phyloP scores from a whole-genome alignment of 805 yeast genomes.

The Ogataea henricii region DNA sequence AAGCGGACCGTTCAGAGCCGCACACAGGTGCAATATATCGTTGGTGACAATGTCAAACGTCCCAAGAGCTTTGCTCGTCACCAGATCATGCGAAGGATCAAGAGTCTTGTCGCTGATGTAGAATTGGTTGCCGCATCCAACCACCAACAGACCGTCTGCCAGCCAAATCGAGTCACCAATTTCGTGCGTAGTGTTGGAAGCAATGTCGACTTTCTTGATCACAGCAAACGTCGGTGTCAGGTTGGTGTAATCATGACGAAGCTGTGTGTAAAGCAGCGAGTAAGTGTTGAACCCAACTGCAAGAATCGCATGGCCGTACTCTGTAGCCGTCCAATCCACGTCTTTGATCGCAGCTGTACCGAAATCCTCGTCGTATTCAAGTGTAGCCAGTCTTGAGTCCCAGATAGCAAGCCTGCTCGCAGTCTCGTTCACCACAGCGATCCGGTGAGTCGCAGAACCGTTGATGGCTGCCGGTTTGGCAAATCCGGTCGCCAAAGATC shows the following conservation, averaged over 20 bases:
- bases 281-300: slow-evolving; percentile 74
- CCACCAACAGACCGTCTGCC: slow-evolving; percentile 71
- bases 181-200: slow-evolving; percentile 69
- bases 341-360: slow-evolving; percentile 51
- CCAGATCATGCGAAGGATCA: slow-evolving; percentile 50
- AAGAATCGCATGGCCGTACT: slow-evolving; percentile 65
- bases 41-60: slow-evolving; percentile 55
- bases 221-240: slow-evolving; percentile 74
- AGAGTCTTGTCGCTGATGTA: slow-evolving; percentile 75
- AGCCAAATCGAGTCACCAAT: slow-evolving; percentile 93
- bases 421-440: slow-evolving; percentile 67
- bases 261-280: slow-evolving; percentile 73
- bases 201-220: slow-evolving; percentile 70
- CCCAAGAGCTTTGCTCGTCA: slow-evolving; percentile 57
- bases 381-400: slow-evolving; percentile 68
- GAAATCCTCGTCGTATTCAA: slow-evolving; percentile 60
- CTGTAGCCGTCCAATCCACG: slow-evolving; percentile 84
- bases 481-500: slow-evolving; percentile 57
- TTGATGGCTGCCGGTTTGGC: slow-evolving; percentile 53
- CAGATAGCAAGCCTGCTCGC: slow-evolving; percentile 66
- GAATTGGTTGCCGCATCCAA: slow-evolving; percentile 88
- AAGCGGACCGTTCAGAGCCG: slow-evolving; percentile 83
- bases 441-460: slow-evolving; percentile 74
- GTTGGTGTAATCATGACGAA: slow-evolving; percentile 87
- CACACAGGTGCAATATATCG: slow-evolving; percentile 66